A percentile compares a stretch with the other conserved stretches of the same genome.
Evolutionary conservation across 148 eudicot species (phyloP).

Genomic region (Silene uniflora): DNA sequence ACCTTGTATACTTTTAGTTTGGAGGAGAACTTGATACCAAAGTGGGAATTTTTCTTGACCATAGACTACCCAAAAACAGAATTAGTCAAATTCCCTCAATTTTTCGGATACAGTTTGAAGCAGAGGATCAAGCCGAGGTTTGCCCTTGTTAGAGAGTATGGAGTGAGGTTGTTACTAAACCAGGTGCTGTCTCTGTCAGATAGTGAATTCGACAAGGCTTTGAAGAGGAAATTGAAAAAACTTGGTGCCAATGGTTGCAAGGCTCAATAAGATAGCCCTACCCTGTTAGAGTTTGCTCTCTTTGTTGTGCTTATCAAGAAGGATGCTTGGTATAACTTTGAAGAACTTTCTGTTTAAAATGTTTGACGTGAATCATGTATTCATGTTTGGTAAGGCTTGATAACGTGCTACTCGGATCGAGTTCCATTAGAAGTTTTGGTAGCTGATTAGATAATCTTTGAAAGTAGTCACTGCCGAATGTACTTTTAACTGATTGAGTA

Average conservation of each 20-base stretch:
- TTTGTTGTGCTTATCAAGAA: conserved; percentile 4
- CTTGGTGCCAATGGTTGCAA: neutral
- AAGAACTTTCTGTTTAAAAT: neutral
- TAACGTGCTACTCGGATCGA: neutral
- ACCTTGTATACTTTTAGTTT: conserved; percentile 70
- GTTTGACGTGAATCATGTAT: neutral
- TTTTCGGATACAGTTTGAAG: conserved; percentile 76
- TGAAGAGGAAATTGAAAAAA: conserved; percentile 52
- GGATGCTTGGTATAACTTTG: neutral
- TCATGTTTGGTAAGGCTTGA: neutral
- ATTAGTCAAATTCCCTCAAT: conserved; percentile 70
- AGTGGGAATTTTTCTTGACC: conserved; percentile 74
- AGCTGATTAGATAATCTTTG: conserved; percentile 8
- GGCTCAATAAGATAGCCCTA: conserved; percentile 10
- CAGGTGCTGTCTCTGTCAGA: conserved; percentile 57
- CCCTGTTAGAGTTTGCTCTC: neutral
- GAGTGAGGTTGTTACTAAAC: conserved; percentile 53
- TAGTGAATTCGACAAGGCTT: conserved; percentile 38
- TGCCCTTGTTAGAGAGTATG: conserved; percentile 41
- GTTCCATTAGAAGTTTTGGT: conserved; percentile 16
- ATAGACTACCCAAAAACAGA: conserved; percentile 62
- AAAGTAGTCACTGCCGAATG: neutral
- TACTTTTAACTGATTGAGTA: conserved; percentile 5
- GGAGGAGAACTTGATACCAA: conserved; percentile 53
- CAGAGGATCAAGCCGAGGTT: conserved; percentile 73